phyloP scores from a whole-genome alignment of 2,329 filamentous ascomycete species.

The Eutypa lata region DNA sequence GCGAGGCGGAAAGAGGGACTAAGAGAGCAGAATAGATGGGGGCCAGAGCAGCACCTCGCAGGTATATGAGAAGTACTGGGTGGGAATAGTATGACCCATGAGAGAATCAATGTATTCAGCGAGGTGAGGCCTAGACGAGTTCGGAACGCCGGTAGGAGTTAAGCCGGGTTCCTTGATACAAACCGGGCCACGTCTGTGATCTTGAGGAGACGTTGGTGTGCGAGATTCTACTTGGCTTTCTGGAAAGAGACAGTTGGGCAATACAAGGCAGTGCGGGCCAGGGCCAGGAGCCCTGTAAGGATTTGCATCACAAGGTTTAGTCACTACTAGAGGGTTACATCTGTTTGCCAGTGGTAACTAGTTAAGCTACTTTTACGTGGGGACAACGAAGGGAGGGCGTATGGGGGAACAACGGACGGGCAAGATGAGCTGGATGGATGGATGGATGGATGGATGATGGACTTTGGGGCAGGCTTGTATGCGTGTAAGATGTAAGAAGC shows the following conservation, averaged over 20 bases:
- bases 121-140: conserved; percentile 43
- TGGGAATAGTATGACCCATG: conserved; percentile 40
- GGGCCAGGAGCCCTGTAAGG: conserved; percentile 31
- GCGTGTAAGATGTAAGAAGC: conserved; percentile 17
- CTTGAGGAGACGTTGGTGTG: conserved; percentile 28
- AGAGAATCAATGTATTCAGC: conserved; percentile 34
- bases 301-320: conserved; percentile 32
- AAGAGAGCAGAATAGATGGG: conserved; percentile 36
- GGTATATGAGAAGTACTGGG: conserved; percentile 50
- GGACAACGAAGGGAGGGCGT: conserved; percentile 26
- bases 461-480: too few relatives aligned
- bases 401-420: conserved; percentile 27
- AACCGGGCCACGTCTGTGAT: conserved; percentile 31
- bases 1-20: conserved; percentile 42
- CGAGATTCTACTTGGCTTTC: conserved; percentile 37
- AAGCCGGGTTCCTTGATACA: conserved; percentile 50
- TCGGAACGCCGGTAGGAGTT: conserved; percentile 50
- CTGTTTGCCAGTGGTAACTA: conserved; percentile 34
- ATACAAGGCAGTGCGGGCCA: conserved; percentile 25
- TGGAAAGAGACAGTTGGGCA: conserved; percentile 28
- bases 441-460: too few relatives aligned
- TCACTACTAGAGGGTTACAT: conserved; percentile 32
- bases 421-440: conserved; percentile 17
- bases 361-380: conserved; percentile 25
- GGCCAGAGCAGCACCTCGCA: conserved; percentile 48